Conservation (phyloP, 1,284 basidiomycete genomes). For the Volvariella volvacea region DNA sequence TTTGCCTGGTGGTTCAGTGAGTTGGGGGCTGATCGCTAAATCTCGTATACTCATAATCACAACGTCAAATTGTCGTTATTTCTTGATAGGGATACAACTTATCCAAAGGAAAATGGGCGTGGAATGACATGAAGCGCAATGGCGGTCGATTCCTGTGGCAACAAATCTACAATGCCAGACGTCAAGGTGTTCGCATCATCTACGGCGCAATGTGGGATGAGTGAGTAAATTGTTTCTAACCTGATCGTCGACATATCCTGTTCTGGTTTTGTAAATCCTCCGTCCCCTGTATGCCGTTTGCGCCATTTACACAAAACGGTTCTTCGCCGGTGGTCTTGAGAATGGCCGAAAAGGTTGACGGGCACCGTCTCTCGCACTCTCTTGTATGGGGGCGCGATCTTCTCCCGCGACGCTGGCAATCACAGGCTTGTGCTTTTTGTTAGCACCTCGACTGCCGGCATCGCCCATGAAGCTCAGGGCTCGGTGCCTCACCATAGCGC, state of each 20-base stretch:
- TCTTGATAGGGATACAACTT: constrained; percentile 53
- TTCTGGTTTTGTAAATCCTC: neutral
- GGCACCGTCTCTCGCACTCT: too few relatives aligned
- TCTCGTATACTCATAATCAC: constrained; percentile 1
- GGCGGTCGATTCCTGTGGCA: constrained; percentile 72
- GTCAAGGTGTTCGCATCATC: constrained; percentile 55
- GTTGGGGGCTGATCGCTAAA: constrained; percentile 20
- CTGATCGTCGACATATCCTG: constrained; percentile 10
- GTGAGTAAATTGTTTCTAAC: constrained; percentile 32
- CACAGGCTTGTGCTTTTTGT: neutral
- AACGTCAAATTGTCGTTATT: too few relatives aligned
- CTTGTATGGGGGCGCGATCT: neutral
- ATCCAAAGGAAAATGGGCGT: constrained; percentile 58
- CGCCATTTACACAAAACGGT: too few relatives aligned
- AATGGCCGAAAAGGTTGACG: too few relatives aligned
- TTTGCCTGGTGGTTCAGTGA: constrained; percentile 67
- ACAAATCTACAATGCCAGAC: constrained; percentile 59
- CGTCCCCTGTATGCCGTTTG: too few relatives aligned
- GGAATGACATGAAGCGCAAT: constrained; percentile 59
- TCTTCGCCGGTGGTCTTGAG: too few relatives aligned
- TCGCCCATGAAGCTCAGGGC: too few relatives aligned
- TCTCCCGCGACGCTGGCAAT: neutral
- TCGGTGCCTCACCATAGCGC: too few relatives aligned
- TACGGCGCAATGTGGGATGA: constrained; percentile 85
- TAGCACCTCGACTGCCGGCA: too few relatives aligned